phyloP scores from a whole-genome alignment of 1,139 yeast species.

The Geotrichum macrosporum region DNA sequence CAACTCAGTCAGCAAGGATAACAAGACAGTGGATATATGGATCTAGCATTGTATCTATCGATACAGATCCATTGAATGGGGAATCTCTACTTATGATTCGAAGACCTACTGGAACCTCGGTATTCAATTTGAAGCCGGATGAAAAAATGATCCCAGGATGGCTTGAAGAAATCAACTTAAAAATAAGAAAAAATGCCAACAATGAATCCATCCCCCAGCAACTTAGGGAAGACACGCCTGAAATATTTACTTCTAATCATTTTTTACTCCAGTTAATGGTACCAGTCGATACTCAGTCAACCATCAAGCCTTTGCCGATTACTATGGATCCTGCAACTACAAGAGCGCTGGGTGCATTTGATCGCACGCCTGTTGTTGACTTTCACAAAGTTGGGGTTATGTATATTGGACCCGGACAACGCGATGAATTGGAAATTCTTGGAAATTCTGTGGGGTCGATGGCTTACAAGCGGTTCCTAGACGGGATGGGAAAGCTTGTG shows the following conservation, averaged over 20 bases:
- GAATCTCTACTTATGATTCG: slow-evolving; percentile 51
- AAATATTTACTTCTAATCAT: slow-evolving; percentile 39
- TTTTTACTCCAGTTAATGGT: slow-evolving; percentile 43
- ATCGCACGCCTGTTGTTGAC: slow-evolving; percentile 72
- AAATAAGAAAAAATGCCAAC: slow-evolving; percentile 19
- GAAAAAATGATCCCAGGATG: slow-evolving; percentile 40
- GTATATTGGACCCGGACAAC: slow-evolving; percentile 67
- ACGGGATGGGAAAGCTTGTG: slow-evolving; percentile 55
- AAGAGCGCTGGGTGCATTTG: slow-evolving; percentile 63
- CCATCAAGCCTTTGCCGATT: slow-evolving; percentile 41
- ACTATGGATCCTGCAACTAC: slow-evolving; percentile 48
- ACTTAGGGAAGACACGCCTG: slow-evolving; percentile 3
- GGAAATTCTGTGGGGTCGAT: slow-evolving; percentile 62
- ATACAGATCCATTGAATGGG: slow-evolving; percentile 52
- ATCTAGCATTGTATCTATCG: slow-evolving; percentile 52
- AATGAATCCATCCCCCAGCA: neutral
- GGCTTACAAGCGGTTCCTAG: slow-evolving; percentile 56
- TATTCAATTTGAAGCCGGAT: slow-evolving; percentile 47
- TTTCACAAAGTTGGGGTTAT: slow-evolving; percentile 75
- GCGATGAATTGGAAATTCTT: slow-evolving; percentile 58
- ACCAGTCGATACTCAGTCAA: slow-evolving; percentile 31
- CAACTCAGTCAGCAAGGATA: slow-evolving; percentile 20
- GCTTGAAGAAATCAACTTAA: slow-evolving; percentile 14
- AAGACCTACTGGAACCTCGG: slow-evolving; percentile 63
- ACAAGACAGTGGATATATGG: slow-evolving; percentile 62